A percentile compares a stretch with the other conserved stretches of the same genome.
These are phyloP conservation scores for Waitea zeae DNA, from an alignment of 1,284 basidiomycete genomes.

Conservation along the genomic window DNA sequence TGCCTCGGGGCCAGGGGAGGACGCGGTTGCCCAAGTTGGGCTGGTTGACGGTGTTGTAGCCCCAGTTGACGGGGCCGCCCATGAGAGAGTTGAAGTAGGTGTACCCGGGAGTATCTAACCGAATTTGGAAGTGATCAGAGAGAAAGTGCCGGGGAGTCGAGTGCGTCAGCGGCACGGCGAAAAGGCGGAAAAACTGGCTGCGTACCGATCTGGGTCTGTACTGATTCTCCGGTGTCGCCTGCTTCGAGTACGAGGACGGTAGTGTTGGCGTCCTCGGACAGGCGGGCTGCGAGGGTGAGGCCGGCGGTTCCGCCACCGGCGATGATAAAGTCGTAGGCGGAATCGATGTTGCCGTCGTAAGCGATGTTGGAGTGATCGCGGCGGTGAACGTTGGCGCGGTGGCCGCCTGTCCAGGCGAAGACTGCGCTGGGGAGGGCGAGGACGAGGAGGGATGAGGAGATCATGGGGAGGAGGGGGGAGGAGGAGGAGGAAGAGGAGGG, in stretches of 20 bases:
- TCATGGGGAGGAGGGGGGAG: too few relatives aligned
- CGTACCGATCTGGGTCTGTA: conserved; percentile 20
- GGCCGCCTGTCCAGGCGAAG: background rate
- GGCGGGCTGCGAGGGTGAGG: conserved; percentile 49
- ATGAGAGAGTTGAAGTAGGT: conserved; percentile 32
- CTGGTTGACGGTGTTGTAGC: conserved; percentile 37
- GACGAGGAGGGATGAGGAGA: background rate
- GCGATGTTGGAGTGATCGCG: conserved; percentile 20
- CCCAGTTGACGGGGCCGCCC: conserved; percentile 42
- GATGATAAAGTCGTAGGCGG: conserved; percentile 39
- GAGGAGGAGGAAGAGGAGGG: too few relatives aligned
- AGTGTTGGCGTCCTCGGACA: conserved; percentile 51
- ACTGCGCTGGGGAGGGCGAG: background rate
- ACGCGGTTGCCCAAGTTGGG: conserved; percentile 17
- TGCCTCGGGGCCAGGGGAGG: conserved; percentile 40
- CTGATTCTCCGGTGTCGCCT: conserved; percentile 38
- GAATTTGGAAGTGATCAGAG: conserved; percentile 6
- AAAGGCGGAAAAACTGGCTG: conserved; percentile 2
- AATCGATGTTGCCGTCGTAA: conserved; percentile 16
- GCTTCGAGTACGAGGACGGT: conserved; percentile 64
- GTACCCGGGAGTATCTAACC: conserved; percentile 27
- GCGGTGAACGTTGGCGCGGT: background rate
- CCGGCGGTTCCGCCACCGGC: conserved; percentile 59
- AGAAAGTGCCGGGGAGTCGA: conserved; percentile 1
- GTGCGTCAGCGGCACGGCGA: conserved; percentile 1